phyloP scores from a whole-genome alignment of 768 basidiomycete genomes.

The Pilatotrama ljubarskyi region DNA sequence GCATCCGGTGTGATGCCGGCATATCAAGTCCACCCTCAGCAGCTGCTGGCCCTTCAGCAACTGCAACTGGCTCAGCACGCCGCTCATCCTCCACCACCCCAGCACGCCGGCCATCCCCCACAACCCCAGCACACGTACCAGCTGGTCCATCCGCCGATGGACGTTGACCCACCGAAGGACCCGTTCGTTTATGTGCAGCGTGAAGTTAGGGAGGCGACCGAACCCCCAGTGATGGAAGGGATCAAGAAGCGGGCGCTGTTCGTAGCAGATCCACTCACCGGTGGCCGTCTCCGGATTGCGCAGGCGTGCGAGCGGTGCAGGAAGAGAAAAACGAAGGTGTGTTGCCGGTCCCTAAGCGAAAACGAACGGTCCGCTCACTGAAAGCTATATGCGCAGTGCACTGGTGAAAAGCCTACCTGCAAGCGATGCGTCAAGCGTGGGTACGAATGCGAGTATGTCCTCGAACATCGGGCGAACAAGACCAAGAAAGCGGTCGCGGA shows the following conservation, averaged over 20 bases:
- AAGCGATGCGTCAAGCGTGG: conserved; percentile 7
- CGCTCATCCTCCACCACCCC: too few species aligned
- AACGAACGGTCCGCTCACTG: background rate
- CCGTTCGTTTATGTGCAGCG: background rate
- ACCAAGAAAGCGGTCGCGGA: conserved; percentile 4
- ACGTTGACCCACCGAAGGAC: background rate
- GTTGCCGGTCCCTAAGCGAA: background rate
- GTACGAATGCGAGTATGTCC: conserved; percentile 15
- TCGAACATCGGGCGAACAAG: conserved; percentile 18
- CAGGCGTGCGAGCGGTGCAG: conserved; percentile 24
- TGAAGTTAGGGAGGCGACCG: background rate
- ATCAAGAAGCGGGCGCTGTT: conserved; percentile 11
- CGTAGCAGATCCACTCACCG: background rate
- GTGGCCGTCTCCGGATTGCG: background rate
- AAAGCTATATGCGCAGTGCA: conserved; percentile 1
- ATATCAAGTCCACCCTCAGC: background rate
- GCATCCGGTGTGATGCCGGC: background rate
- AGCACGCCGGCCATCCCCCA: background rate
- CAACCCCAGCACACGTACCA: background rate
- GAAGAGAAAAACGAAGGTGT: conserved; percentile 20
- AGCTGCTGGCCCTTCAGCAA: background rate
- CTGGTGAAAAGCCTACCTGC: conserved; percentile 15
- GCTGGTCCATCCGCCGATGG: background rate
- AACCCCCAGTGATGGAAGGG: background rate
- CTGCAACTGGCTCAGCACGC: background rate